These are phyloP conservation scores for Epichloe bromicola DNA, from an alignment of 2,329 filamentous ascomycete genomes.

Conservation along the genomic window DNA sequence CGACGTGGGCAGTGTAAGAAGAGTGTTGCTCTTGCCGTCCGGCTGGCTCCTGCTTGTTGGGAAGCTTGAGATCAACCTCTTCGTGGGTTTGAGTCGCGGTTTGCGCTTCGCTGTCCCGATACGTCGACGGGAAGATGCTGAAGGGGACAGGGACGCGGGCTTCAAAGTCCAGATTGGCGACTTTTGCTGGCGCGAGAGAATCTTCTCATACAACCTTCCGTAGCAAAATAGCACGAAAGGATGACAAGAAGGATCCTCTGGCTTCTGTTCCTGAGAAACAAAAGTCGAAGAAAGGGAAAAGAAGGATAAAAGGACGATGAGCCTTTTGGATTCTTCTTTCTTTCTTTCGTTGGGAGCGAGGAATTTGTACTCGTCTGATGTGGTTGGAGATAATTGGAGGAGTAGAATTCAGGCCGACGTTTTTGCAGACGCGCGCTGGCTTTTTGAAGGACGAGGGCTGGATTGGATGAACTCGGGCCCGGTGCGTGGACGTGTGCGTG, in stretches of 20 bases:
- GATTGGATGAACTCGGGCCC: constrained; percentile 13
- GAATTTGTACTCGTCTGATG: constrained; percentile 14
- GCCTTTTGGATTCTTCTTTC: constrained; percentile 24
- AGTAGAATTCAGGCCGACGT: constrained; percentile 15
- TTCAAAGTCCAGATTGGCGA: constrained; percentile 99
- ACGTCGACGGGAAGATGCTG: constrained; percentile 99
- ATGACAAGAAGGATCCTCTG: constrained; percentile 56
- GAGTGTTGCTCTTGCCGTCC: constrained; percentile 96
- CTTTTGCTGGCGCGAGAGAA: constrained; percentile 54
- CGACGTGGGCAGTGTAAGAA: constrained; percentile 51
- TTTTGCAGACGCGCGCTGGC: constrained; percentile 21
- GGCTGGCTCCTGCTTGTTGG: constrained; percentile 54
- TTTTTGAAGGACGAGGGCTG: constrained; percentile 27
- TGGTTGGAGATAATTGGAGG: constrained; percentile 27
- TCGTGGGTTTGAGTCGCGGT: constrained; percentile 56
- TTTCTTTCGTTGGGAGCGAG: constrained; percentile 12
- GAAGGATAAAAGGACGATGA: constrained; percentile 17
- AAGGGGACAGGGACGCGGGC: constrained; percentile 97
- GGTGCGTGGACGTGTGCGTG: constrained; percentile 5
- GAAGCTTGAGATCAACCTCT: constrained; percentile 76
- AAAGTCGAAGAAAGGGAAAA: constrained; percentile 31
- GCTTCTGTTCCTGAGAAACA: constrained; percentile 47
- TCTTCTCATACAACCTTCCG: constrained; percentile 50
- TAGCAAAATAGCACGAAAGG: constrained; percentile 49
- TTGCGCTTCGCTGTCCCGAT: constrained; percentile 47